Evolutionary conservation across 805 yeast species (phyloP), one percentile per base, ranked within the genome.

Genomic region (Torulaspora gathmanii): DNA sequence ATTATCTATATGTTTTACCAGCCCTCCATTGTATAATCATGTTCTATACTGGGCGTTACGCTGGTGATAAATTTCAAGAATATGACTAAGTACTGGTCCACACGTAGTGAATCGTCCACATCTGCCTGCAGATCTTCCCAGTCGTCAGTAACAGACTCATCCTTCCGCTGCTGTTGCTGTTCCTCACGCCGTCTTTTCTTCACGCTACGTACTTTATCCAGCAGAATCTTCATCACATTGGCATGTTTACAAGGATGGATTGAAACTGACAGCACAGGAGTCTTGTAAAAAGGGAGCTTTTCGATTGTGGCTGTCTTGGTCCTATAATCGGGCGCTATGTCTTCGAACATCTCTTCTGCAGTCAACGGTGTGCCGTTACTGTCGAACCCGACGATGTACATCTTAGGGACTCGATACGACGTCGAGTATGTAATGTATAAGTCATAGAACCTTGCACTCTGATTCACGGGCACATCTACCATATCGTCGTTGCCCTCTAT

Each of bases 21-120:
- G 1, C 95, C 97, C 64, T 89, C 90, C 97, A 91, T 93, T n/a
- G 99, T 93, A 63, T 89, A 89, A 58, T 93, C 99, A 65, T 91
- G 95, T 68, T 91, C 96, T 45, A 93, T 90, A 13, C 97, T 96
- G 0, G 99, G 99, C 1, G 96, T 90, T 7, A 93, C 98, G 69
- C 97, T 87, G 7, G 97, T 86, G 38, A 93, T 91, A 60, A 93
- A 93, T 68, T 93, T 93, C 58, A 93, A 73, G 64, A 93, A 93
- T 12, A 91, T 83, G 29, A 93, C 74, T 53, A 93, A 68, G 62
- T 93, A 93, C 61, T 90, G 97, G 63, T 93, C 98, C 1, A 84
- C 97, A 25, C 96, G 74, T 6, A 91, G 72, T 15, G 80, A 74
- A 28, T 69, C 72, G 25, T 67, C 68, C 2, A 65, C 67, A 22